Evolutionary conservation across 257 asterid genomes (phyloP).

Genomic region (Buddleja alternifolia): DNA sequence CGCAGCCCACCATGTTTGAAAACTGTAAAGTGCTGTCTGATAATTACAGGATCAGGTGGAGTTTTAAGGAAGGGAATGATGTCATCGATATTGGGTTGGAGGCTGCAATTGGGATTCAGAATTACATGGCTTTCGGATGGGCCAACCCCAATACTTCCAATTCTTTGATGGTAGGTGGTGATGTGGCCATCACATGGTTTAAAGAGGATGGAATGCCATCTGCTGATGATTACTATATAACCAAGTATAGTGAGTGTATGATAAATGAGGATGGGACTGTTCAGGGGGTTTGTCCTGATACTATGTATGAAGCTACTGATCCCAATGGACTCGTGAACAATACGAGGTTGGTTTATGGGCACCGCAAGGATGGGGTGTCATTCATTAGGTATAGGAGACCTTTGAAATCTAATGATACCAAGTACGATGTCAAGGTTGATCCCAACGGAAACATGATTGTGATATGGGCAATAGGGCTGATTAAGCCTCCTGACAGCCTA

Average conservation of each 20-base stretch:
- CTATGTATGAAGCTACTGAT: constrained; percentile 51
- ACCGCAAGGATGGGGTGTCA: constrained; percentile 90
- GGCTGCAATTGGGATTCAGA: constrained; percentile 66
- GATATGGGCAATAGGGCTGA: constrained; percentile 89
- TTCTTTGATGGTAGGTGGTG: constrained; percentile 86
- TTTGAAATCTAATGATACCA: constrained; percentile 59
- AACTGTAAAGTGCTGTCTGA: constrained; percentile 75
- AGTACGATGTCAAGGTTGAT: constrained; percentile 61
- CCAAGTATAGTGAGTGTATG: constrained; percentile 80
- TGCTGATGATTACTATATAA: constrained; percentile 81
- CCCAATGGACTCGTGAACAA: constrained; percentile 59
- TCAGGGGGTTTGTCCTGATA: constrained; percentile 91
- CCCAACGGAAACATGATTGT: constrained; percentile 66
- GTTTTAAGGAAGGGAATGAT: constrained; percentile 44
- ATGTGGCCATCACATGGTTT: constrained; percentile 82
- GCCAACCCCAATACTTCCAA: constrained; percentile 69
- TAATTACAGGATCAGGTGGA: constrained; percentile 84
- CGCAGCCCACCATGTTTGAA: constrained; percentile 63
- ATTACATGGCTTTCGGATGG: constrained; percentile 98
- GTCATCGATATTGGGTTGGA: constrained; percentile 81
- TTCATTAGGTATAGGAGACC: constrained; percentile 80
- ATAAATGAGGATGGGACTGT: constrained; percentile 60
- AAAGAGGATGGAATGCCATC: constrained; percentile 74
- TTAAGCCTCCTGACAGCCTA: constrained; percentile 88
- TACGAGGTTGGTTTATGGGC: constrained; percentile 75